Evolutionary conservation across 768 basidiomycete genomes (phyloP), one percentile per base, ranked within the genome.

Genomic region (Leccinum incarnatum): DNA sequence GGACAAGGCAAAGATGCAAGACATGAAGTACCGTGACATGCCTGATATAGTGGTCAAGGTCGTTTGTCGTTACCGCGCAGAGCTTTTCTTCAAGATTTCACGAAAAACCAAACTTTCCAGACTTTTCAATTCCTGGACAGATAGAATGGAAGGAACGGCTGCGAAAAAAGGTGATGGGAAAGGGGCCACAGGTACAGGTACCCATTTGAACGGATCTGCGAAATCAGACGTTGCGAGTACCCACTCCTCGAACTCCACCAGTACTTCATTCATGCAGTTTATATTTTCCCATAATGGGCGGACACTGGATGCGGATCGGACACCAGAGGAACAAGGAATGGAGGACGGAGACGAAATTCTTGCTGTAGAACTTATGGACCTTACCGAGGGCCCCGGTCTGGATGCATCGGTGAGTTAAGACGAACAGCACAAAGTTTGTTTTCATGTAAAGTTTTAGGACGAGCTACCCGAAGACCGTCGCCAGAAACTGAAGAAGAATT

Each of bases 1-100:
- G 9, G 89, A 92, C 71, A 89, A 85, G 69, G 89, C 84, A 49
- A 90, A 87, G 72, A 73, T 86, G 30, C 89, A 89, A 65, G 91
- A 92, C 66, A 78, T 82, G 66, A 93, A 92, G 73, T 91, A 85
- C 68, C 86, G 87, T 57, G 91, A 93, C 73, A 85, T 84, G 80
- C 89, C 90, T n/a, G 90, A 95, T 69, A 91, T 94, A 59, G 87
- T 93, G 53, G 85, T 94, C 75, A 93, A 92, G 71, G 91, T 95
- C 63, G 79, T 89, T 52, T 94, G 92, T 73, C 87, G 88, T 65
- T 93, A 93, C 70, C 89, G 93, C 48, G 91, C 92, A 4, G 92
- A 95, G 67, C 81, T 95, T 45, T 93, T 91, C 78, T 95, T 95
- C 83, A 94, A 93, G 74, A 91, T 95, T 63, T 91, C 90, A 9